Conservation (phyloP, 2,329 filamentous ascomycete genomes). For the Catunica adiposa region DNA sequence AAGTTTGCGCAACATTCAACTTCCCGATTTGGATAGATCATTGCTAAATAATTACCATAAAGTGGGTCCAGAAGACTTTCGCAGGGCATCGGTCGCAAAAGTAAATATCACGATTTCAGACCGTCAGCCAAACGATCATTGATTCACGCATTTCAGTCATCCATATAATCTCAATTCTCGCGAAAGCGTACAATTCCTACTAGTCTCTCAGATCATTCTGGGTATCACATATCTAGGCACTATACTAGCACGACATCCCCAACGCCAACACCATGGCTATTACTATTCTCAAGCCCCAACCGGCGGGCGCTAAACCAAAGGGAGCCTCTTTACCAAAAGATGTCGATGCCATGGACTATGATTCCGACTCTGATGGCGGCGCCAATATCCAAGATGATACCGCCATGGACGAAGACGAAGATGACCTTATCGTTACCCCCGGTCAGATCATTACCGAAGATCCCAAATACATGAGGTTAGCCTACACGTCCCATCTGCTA, state of each 20-base stretch:
- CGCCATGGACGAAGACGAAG: conserved; percentile 24
- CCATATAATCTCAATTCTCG: neutral
- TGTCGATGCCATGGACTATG: conserved; percentile 23
- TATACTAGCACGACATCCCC: neutral
- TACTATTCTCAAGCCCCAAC: conserved; percentile 29
- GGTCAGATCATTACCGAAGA: conserved; percentile 79
- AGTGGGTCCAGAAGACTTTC: neutral
- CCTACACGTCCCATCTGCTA: conserved; percentile 1
- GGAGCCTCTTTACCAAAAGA: conserved; percentile 15
- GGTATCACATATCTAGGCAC: neutral
- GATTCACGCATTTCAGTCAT: neutral
- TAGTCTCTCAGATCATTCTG: neutral
- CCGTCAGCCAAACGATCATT: neutral
- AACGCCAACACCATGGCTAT: conserved; percentile 26
- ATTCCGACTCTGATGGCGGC: conserved; percentile 30
- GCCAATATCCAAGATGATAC: conserved; percentile 30
- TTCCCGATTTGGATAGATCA: neutral
- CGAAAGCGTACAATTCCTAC: neutral
- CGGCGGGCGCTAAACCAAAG: conserved; percentile 16
- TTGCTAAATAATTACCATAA: neutral
- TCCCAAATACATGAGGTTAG: conserved; percentile 85
- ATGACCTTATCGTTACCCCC: conserved; percentile 58
- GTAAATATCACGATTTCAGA: neutral
- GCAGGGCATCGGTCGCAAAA: neutral
- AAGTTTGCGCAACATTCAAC: neutral